These are phyloP conservation scores for Pseudozyma hubeiensis DNA, from an alignment of 1,284 basidiomycete genomes.

Conservation along the genomic window DNA sequence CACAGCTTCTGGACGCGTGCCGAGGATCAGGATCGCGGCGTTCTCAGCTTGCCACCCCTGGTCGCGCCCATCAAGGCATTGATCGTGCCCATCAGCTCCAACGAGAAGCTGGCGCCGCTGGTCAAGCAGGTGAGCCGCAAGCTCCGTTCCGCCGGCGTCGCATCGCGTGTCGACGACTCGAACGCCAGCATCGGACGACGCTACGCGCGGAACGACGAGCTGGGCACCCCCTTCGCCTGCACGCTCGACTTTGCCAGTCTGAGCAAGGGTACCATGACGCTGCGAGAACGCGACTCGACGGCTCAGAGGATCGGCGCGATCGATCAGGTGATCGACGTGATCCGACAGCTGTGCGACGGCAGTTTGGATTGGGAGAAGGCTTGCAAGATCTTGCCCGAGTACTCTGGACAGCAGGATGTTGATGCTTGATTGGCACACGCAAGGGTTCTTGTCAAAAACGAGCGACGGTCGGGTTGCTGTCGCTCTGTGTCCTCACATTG, in stretches of 20 bases:
- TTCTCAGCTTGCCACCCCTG: constrained; percentile 86
- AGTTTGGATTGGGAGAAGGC: constrained; percentile 80
- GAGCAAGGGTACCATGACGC: constrained; percentile 70
- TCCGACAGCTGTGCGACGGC: constrained; percentile 70
- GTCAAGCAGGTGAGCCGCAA: constrained; percentile 88
- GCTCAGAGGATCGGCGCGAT: constrained; percentile 90
- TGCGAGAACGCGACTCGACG: constrained; percentile 88
- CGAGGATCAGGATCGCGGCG: constrained; percentile 73
- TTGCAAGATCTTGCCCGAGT: constrained; percentile 78
- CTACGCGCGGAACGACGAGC: constrained; percentile 96
- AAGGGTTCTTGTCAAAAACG: background rate
- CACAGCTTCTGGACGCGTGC: constrained; percentile 96
- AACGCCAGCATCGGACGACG: constrained; percentile 94
- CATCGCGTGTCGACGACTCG: constrained; percentile 93
- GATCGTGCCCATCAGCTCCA: constrained; percentile 93
- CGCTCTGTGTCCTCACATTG: too few species aligned
- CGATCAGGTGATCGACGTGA: constrained; percentile 86
- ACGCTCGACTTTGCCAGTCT: constrained; percentile 97
- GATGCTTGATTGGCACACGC: constrained; percentile 21
- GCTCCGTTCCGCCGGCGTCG: constrained; percentile 87
- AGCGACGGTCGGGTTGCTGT: too few species aligned
- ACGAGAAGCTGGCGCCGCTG: constrained; percentile 84
- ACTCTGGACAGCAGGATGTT: constrained; percentile 83
- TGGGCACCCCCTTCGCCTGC: constrained; percentile 95
- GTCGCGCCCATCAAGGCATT: constrained; percentile 97